A percentile compares a stretch with the other conserved stretches of the same genome.
Conservation (phyloP, 306 rosid genomes). For the Sphenostylis stenocarpa region DNA sequence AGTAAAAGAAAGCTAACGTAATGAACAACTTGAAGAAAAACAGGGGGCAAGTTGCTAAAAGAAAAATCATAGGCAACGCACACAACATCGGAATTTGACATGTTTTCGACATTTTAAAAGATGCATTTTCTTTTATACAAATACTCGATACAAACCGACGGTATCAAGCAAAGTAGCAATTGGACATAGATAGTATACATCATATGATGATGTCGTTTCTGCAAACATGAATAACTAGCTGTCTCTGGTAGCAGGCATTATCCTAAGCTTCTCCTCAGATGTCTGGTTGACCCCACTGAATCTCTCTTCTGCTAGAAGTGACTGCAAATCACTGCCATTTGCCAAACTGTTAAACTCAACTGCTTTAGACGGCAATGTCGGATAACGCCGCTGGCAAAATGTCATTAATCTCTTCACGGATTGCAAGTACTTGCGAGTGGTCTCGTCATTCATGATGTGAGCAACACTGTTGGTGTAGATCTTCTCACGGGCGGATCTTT, state of each 20-base stretch:
- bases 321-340: slow-evolving; percentile 96
- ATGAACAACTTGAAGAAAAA: not conserved
- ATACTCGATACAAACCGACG: not conserved
- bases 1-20: not conserved
- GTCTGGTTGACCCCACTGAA: slow-evolving; percentile 47
- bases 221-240: slow-evolving; percentile 26
- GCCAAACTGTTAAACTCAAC: slow-evolving; percentile 99
- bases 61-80: not conserved
- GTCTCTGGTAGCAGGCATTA: slow-evolving; percentile 79
- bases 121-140: slow-evolving; percentile 17
- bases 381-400: slow-evolving; percentile 94
- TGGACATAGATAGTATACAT: not conserved
- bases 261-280: slow-evolving; percentile 67
- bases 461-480: slow-evolving; percentile 98
- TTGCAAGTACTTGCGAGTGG: slow-evolving; percentile 92
- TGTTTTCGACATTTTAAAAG: not conserved
- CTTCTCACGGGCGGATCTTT: slow-evolving; percentile 98
- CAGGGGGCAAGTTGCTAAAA: not conserved
- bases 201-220: slow-evolving; percentile 14
- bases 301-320: slow-evolving; percentile 85
- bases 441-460: slow-evolving; percentile 96
- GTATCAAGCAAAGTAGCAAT: not conserved
- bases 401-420: slow-evolving; percentile 94
- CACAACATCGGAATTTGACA: slow-evolving; percentile 3
- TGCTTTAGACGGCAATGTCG: slow-evolving; percentile 96